Evolutionary conservation across 352 stramenopile species (phyloP), one percentile per base, ranked within the genome.

Genomic region (Phytophthora palmivora): DNA sequence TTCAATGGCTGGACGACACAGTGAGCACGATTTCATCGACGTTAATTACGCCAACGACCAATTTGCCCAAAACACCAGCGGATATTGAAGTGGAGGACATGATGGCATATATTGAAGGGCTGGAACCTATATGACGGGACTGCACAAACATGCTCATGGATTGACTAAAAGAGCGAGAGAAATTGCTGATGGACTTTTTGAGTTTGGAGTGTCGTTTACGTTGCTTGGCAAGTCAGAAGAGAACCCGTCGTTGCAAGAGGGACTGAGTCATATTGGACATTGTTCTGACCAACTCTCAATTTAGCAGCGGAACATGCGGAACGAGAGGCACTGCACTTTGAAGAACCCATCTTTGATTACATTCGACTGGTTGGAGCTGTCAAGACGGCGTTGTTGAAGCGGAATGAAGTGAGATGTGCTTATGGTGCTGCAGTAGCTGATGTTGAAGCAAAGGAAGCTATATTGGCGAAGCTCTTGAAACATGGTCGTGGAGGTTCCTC

Each of bases 181-280:
- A 80, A 98, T 98, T 51, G 94, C 96, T 2, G 96, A 98, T 52
- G 96, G 95, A 14, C 70, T 98, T 1, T 98, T 98, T 68, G 96
- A 99, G 74, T 98, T 98, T 75, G 96, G 96, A 18, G 84, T 98
- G 30, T 89, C 96, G 30, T 98, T 98, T 68, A 97, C 97, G 63
- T 73, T 98, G 34, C 68, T 99, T 7, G 95, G 94, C 21, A 97
- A 98, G 56, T 93, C 91, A 0, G 87, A 96, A 60, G 96, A 98
- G 52, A 96, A 94, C 28, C 81, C 90, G 60, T 95, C 86, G 43
- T 69, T 99, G 28, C 95, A 98, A 42, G 84, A 94, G 65, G 96
- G 92, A 15, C 71, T 99, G 24, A 84, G 82, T 41, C 82, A 98
- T 45, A 92, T 99, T 60, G 96, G 96, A 33, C 77, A 96, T 19